Evolutionary conservation across 208 protist species (phyloP).

Genomic region (Crithidia fasciculata): DNA sequence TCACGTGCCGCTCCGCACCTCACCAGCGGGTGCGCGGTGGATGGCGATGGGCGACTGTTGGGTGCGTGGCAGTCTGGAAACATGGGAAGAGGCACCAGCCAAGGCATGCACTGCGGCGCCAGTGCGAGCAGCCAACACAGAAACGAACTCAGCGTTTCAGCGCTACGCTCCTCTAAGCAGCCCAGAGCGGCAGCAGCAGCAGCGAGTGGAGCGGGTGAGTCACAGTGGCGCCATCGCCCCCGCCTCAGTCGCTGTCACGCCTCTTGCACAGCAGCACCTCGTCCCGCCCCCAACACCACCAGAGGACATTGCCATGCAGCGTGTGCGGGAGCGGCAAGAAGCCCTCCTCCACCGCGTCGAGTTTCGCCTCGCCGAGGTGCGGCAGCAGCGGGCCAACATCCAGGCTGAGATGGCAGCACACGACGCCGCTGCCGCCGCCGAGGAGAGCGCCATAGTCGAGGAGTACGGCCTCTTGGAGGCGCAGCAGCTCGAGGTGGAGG

Average conservation of each 20-base stretch:
- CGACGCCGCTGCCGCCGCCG: slow-evolving; percentile 8
- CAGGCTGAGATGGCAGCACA: slow-evolving; percentile 20
- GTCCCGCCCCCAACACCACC: not conserved
- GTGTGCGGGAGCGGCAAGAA: slow-evolving; percentile 24
- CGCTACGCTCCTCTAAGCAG: no score
- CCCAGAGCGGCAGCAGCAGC: no score
- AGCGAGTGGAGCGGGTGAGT: no score
- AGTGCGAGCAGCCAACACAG: not conserved
- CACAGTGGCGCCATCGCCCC: no score
- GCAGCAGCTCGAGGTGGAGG: slow-evolving; percentile 24
- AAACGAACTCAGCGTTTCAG: no score
- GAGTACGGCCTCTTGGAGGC: slow-evolving; percentile 22
- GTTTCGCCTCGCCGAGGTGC: slow-evolving; percentile 30
- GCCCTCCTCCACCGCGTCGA: slow-evolving; percentile 34
- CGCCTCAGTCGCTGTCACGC: not conserved
- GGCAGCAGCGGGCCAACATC: slow-evolving; percentile 18
- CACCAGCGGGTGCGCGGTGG: slow-evolving; percentile 12
- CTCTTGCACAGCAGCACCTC: no score
- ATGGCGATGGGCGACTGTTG: slow-evolving; percentile 16
- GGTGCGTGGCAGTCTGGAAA: slow-evolving; percentile 21
- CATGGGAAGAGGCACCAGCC: not conserved
- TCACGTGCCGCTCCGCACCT: slow-evolving; percentile 2
- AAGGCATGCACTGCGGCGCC: not conserved
- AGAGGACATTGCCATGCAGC: slow-evolving; percentile 16
- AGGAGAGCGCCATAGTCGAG: slow-evolving; percentile 18